Evolutionary conservation across 192 early-diverging fungal species (phyloP).

Genomic region (Paraglomus brasilianum): DNA sequence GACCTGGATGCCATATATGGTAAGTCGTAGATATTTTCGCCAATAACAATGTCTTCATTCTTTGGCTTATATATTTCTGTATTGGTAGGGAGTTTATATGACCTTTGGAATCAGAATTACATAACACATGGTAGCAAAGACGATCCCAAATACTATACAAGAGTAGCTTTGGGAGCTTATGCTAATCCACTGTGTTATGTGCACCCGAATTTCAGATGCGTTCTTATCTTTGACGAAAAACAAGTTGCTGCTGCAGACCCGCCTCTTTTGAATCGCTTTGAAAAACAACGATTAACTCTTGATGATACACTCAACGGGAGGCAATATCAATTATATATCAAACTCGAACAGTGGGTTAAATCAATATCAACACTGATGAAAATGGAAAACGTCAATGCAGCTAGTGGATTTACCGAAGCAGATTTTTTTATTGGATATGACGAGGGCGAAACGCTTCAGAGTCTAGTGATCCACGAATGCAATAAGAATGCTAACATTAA

Average conservation of each 20-base stretch:
- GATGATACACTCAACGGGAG: constrained; percentile 10
- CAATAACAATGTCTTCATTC: neutral
- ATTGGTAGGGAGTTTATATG: constrained; percentile 27
- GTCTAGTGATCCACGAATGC: constrained; percentile 11
- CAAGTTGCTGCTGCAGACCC: constrained; percentile 22
- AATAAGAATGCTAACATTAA: constrained; percentile 2
- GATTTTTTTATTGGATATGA: constrained; percentile 33
- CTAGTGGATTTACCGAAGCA: neutral
- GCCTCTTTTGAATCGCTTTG: constrained; percentile 28
- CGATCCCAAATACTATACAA: constrained; percentile 27
- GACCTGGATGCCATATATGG: constrained; percentile 31
- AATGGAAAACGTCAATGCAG: neutral
- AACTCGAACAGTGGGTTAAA: constrained; percentile 5
- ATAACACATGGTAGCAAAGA: constrained; percentile 20
- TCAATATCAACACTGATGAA: constrained; percentile 21
- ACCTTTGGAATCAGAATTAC: constrained; percentile 35
- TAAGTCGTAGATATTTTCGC: neutral
- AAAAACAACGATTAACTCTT: constrained; percentile 28
- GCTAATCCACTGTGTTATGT: constrained; percentile 30
- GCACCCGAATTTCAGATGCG: constrained; percentile 25
- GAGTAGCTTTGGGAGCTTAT: constrained; percentile 24
- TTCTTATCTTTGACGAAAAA: constrained; percentile 27
- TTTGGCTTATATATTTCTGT: neutral
- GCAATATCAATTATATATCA: neutral
- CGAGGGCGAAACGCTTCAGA: constrained; percentile 14